Evolutionary conservation across 2,329 filamentous ascomycete genomes (phyloP).

Genomic region (Stylonectria norvegica): DNA sequence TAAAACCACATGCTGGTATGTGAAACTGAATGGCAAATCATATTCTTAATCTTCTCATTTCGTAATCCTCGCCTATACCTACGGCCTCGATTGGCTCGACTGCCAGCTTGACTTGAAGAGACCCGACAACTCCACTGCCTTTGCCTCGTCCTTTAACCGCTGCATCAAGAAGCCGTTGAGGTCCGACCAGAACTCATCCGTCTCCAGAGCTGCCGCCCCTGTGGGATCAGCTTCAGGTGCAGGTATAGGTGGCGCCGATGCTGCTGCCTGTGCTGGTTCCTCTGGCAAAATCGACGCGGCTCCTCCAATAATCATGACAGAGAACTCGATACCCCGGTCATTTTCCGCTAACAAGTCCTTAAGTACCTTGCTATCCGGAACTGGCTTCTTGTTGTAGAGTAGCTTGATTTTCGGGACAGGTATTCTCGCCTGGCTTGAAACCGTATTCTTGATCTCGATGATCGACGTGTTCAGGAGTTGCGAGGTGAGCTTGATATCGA

Average conservation of each 20-base stretch:
- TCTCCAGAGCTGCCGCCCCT: conserved; percentile 62
- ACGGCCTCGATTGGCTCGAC: conserved; percentile 36
- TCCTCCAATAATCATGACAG: conserved; percentile 84
- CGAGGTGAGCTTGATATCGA: conserved; percentile 63
- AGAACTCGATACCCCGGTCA: conserved; percentile 62
- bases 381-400: conserved; percentile 82
- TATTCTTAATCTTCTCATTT: conserved; percentile 10
- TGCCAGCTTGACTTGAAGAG: conserved; percentile 73
- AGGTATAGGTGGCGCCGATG: too few species aligned
- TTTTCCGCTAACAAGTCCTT: conserved; percentile 63
- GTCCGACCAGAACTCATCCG: conserved; percentile 81
- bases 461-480: conserved; percentile 68
- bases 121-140: conserved; percentile 60
- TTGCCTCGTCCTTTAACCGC: conserved; percentile 67
- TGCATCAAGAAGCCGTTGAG: conserved; percentile 76
- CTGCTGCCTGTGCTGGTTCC: conserved; percentile 35
- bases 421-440: conserved; percentile 61
- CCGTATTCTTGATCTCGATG: conserved; percentile 70
- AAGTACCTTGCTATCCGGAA: conserved; percentile 72
- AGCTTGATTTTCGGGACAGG: conserved; percentile 80
- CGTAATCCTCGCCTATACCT: conserved; percentile 3
- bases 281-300: conserved; percentile 44
- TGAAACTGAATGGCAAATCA: conserved; percentile 22
- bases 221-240: conserved; percentile 24
- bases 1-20: conserved; percentile 29